These are phyloP conservation scores for Phytopythium sindhum DNA, from an alignment of 352 stramenopile genomes.

Conservation along the genomic window DNA sequence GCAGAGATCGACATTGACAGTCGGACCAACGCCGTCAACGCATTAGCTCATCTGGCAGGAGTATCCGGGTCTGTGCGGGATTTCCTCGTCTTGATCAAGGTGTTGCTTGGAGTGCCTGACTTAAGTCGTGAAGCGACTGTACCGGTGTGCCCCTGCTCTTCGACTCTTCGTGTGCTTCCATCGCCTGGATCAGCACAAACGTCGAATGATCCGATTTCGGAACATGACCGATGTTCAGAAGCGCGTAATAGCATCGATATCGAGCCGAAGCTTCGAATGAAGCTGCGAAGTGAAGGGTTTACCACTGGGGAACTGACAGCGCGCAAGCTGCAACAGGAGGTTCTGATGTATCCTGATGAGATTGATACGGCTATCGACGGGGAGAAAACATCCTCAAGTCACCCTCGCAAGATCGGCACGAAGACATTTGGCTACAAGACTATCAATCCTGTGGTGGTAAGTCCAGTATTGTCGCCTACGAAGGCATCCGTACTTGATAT, in stretches of 20 bases:
- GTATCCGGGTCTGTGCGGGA: conserved; percentile 48
- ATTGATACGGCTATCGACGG: neutral
- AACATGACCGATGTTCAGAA: neutral
- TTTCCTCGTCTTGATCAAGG: conserved; percentile 48
- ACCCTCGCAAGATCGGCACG: neutral
- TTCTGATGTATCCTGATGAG: neutral
- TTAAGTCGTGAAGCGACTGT: neutral
- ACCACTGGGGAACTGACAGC: neutral
- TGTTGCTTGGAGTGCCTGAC: conserved; percentile 49
- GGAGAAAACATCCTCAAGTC: neutral
- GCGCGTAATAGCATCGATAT: neutral
- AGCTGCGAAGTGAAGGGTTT: neutral
- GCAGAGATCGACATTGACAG: conserved; percentile 28
- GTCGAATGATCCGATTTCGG: neutral
- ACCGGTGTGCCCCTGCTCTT: neutral
- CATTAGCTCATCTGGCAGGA: conserved; percentile 49
- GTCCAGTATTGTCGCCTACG: neutral
- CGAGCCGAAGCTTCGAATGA: neutral
- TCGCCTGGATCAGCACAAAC: neutral
- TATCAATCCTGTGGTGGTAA: neutral
- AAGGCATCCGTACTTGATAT: neutral
- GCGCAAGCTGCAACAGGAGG: neutral
- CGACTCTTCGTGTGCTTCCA: neutral
- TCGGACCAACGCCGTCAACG: conserved; percentile 50
- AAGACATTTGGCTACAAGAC: neutral